Evolutionary conservation across 805 yeast genomes (phyloP).

Genomic region (Wickerhamiella lipophila): DNA sequence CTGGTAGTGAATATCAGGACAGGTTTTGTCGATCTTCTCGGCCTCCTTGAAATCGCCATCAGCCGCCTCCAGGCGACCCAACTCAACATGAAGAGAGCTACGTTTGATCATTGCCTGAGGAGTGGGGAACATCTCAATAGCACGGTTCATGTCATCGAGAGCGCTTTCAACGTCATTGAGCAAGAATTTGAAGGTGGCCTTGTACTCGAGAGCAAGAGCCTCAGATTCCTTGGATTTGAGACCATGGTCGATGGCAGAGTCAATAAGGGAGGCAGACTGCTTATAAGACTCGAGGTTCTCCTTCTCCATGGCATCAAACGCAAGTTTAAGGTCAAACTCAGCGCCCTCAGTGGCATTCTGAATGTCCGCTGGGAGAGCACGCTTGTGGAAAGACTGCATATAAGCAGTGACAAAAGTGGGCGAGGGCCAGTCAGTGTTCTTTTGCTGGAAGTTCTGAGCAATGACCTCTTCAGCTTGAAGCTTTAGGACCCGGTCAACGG

Average conservation of each 20-base stretch:
- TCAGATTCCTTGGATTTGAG: constrained; percentile 24
- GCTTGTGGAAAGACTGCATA: constrained; percentile 67
- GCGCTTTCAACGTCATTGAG: constrained; percentile 60
- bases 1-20: constrained; percentile 83
- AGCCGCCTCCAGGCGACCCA: constrained; percentile 49
- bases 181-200: constrained; percentile 73
- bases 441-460: constrained; percentile 37
- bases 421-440: constrained; percentile 45
- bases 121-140: constrained; percentile 53
- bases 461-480: constrained; percentile 61
- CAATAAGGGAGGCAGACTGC: constrained; percentile 41
- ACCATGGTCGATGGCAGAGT: constrained; percentile 24
- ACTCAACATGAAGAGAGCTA: constrained; percentile 75
- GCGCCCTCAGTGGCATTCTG: constrained; percentile 43
- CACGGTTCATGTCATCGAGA: constrained; percentile 46
- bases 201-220: constrained; percentile 71
- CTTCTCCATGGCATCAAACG: constrained; percentile 42
- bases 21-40: constrained; percentile 48
- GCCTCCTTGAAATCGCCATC: constrained; percentile 60
- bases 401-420: constrained; percentile 67
- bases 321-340: constrained; percentile 52
- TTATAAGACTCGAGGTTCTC: constrained; percentile 45
- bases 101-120: constrained; percentile 70
- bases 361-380: constrained; percentile 38
- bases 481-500: constrained; percentile 76